phyloP scores from a whole-genome alignment of 768 basidiomycete species.

The Xerocomellus chrysenteron region DNA sequence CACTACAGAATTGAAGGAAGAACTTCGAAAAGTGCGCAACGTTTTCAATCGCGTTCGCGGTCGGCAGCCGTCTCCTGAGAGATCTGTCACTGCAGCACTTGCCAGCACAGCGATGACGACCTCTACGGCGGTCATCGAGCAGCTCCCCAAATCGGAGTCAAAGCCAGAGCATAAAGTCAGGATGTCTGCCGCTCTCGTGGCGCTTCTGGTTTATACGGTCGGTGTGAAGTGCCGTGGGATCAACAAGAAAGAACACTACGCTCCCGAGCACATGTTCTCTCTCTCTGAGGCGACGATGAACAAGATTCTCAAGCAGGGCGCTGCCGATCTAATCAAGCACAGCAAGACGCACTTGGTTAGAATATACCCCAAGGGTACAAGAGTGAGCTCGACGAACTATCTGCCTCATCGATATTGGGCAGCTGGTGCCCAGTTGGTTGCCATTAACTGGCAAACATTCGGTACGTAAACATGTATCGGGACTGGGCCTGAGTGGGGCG shows the following conservation, averaged over 20 bases:
- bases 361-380: slow-evolving; percentile 81
- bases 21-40: slow-evolving; percentile 39
- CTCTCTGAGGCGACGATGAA: slow-evolving; percentile 83
- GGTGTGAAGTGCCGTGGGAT: slow-evolving; percentile 94
- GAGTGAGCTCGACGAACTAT: slow-evolving; percentile 84
- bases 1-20: slow-evolving; percentile 37
- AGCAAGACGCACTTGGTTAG: slow-evolving; percentile 79
- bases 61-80: slow-evolving; percentile 24
- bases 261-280: slow-evolving; percentile 88
- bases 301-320: slow-evolving; percentile 66
- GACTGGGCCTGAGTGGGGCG: background rate
- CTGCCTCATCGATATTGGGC: slow-evolving; percentile 89
- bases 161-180: slow-evolving; percentile 43
- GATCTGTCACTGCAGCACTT: slow-evolving; percentile 16
- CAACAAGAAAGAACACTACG: slow-evolving; percentile 82
- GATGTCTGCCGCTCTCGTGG: slow-evolving; percentile 73
- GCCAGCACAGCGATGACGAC: slow-evolving; percentile 5
- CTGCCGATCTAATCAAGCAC: slow-evolving; percentile 81
- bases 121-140: slow-evolving; percentile 19
- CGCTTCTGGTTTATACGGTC: slow-evolving; percentile 88
- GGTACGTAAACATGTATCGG: slow-evolving; percentile 49
- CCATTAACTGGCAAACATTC: slow-evolving; percentile 97
- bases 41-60: slow-evolving; percentile 44
- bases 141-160: slow-evolving; percentile 9
- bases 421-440: slow-evolving; percentile 84